Evolutionary conservation across 2,329 filamentous ascomycete species (phyloP).

Genomic region (Diaporthe ampelina): DNA sequence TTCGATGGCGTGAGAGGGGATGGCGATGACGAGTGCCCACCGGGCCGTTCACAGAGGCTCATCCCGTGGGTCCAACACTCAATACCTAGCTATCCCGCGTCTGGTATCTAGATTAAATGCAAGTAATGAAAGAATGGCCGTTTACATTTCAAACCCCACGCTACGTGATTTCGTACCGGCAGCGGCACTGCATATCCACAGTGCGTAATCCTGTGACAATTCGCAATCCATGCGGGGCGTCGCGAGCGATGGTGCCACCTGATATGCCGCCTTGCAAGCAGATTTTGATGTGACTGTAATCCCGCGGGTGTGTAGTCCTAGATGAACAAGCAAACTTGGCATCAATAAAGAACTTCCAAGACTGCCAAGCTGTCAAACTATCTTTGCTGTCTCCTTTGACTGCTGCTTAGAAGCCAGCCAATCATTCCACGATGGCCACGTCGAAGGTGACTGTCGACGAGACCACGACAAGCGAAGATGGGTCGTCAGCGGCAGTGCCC

Average conservation of each 20-base stretch:
- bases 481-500: slow-evolving; percentile 36
- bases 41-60: not conserved
- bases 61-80: not conserved
- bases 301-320: not conserved
- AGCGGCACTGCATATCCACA: not conserved
- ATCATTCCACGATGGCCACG: slow-evolving; percentile 7
- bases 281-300: not conserved
- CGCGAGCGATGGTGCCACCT: slow-evolving; percentile 33
- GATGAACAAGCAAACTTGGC: not conserved
- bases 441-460: not conserved
- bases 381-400: not conserved
- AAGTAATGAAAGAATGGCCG: no score
- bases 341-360: not conserved
- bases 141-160: not conserved
- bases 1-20: slow-evolving; percentile 33
- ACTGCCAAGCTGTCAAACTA: not conserved
- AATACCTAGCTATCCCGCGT: not conserved
- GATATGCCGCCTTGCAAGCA: not conserved
- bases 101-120: no score
- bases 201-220: no score
- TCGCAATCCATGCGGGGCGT: slow-evolving; percentile 36
- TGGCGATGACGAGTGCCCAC: slow-evolving; percentile 31
- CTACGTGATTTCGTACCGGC: not conserved
- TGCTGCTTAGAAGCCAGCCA: not conserved
- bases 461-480: slow-evolving; percentile 22